A percentile compares a stretch with the other conserved stretches of the same genome.
Conservation (phyloP, 1,139 yeast species). For the Insectozyma bohioensis region DNA sequence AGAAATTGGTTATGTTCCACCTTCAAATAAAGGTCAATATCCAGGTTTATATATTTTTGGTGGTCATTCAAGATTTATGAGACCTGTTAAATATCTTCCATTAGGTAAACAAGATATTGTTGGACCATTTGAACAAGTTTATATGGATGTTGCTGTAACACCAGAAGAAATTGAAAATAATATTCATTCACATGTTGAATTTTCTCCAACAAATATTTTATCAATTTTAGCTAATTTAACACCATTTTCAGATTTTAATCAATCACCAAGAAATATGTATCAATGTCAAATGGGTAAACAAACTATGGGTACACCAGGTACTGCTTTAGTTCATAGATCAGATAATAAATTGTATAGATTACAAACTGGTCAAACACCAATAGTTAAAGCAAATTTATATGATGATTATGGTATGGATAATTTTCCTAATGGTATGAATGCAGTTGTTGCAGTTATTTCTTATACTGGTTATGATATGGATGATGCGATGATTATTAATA, state of each 20-base stretch:
- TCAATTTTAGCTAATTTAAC: constrained; percentile 95
- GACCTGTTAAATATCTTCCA: constrained; percentile 92
- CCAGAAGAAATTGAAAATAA: constrained; percentile 85
- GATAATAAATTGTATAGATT: constrained; percentile 92
- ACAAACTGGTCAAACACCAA: constrained; percentile 96
- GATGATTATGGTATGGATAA: constrained; percentile 98
- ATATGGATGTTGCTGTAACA: constrained; percentile 93
- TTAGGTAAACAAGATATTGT: constrained; percentile 78
- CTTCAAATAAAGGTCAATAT: constrained; percentile 91
- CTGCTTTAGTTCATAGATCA: constrained; percentile 86
- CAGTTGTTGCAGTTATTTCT: constrained; percentile 97
- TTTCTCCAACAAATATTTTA: constrained; percentile 88
- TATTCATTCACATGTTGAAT: constrained; percentile 90
- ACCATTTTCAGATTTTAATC: constrained; percentile 97
- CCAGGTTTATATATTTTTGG: constrained; percentile 93
- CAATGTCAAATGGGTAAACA: constrained; percentile 99
- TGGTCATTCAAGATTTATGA: constrained; percentile 91
- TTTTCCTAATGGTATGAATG: constrained; percentile 98
- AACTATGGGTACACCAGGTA: constrained; percentile 99
- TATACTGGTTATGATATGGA: constrained; percentile 99
- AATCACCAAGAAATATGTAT: constrained; percentile 99
- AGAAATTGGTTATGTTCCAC: constrained; percentile 95
- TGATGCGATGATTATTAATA: constrained; percentile 98
- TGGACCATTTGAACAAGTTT: constrained; percentile 98
- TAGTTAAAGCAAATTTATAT: constrained; percentile 88